A percentile compares a stretch with the other conserved stretches of the same genome.
These are phyloP conservation scores for Apophysomyces elegans DNA, from an alignment of 371 early-diverging fungal genomes.

Conservation along the genomic window DNA sequence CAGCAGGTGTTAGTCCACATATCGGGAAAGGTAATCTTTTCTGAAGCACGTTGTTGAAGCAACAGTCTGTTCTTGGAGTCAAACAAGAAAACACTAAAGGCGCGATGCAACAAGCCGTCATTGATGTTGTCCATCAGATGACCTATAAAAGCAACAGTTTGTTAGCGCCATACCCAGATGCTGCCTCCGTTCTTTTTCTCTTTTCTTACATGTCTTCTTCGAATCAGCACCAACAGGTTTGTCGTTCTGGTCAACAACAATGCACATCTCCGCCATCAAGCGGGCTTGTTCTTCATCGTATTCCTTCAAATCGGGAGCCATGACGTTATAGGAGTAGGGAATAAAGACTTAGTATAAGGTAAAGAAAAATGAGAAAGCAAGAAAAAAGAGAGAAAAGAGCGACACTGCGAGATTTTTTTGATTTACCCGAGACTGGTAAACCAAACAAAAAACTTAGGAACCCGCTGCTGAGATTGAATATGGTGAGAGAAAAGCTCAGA, in stretches of 20 bases:
- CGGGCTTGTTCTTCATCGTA: constrained; percentile 90
- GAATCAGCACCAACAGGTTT: constrained; percentile 80
- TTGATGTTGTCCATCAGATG: constrained; percentile 90
- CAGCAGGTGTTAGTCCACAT: constrained; percentile 98
- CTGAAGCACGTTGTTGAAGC: constrained; percentile 91
- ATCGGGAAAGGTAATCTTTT: constrained; percentile 98
- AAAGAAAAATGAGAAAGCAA: background rate
- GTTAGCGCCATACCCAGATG: background rate
- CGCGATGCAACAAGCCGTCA: constrained; percentile 90
- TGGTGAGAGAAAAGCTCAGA: background rate
- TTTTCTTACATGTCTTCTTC: constrained; percentile 89
- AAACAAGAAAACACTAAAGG: constrained; percentile 97
- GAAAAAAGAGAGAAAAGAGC: constrained; percentile 22
- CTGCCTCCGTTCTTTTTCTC: background rate
- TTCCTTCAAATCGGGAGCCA: constrained; percentile 63
- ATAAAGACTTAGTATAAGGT: background rate
- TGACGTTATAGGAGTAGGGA: constrained; percentile 22
- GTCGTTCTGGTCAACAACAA: constrained; percentile 89
- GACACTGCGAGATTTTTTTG: background rate
- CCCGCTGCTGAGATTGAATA: background rate
- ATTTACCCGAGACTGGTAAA: background rate
- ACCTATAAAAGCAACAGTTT: constrained; percentile 50
- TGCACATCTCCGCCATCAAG: constrained; percentile 97
- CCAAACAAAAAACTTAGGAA: too few species aligned
- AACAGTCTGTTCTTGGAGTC: constrained; percentile 79